Base-by-base conservation (phyloP, 2,329 filamentous ascomycete genomes). In the Pseudofabraea citricarpa region DNA sequence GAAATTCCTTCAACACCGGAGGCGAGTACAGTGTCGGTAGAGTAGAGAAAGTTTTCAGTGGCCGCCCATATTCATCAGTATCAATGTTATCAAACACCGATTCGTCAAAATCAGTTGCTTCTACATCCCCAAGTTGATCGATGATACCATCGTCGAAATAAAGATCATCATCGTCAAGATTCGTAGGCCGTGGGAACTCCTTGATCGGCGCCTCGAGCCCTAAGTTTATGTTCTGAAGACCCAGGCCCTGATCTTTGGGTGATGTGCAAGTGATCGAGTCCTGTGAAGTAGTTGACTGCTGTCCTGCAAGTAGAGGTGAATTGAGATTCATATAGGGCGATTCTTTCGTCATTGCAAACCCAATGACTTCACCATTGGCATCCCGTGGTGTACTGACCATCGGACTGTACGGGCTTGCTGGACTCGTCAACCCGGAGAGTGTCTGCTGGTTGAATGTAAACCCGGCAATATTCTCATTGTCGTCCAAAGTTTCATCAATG, bases 71-170 rank as follows among this genome's bases (percentile, higher is more conserved):
- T 49, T 72, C 62, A 60, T 84, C 74, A 12, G 80, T 80, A 55
- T 83, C 79, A 40, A 84, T 72, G 23, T 80, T 72, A 51, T 89
- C 85, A 56, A 89, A 88, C 12, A 87, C 73, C 5, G 81, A 83
- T 59, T 89, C 85, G 48, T 89, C 83, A 58, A 89, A 87, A 2
- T 74, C 69, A 0, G 69, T 67, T 21, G 83, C 76, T 5, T 62
- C 56, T 7, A 55, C 58, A 16, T 58, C 52, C 15, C 71, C 72
- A 45, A 74, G 69, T 3, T 72, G 66, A 39, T 70, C 68, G 44
- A 68, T 70, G 6, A 71, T 57, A 2, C 81, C 82, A 56, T 81
- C 80, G 49, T 85, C 81, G 56, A 83, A 88, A 59, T 87, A 87
- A 22, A 87, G 66, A 50, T 87, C 83, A 51, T 84, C 80, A 24